Evolutionary conservation across 2,329 filamentous ascomycete species (phyloP).

Genomic region (Aspergillus jensenii): DNA sequence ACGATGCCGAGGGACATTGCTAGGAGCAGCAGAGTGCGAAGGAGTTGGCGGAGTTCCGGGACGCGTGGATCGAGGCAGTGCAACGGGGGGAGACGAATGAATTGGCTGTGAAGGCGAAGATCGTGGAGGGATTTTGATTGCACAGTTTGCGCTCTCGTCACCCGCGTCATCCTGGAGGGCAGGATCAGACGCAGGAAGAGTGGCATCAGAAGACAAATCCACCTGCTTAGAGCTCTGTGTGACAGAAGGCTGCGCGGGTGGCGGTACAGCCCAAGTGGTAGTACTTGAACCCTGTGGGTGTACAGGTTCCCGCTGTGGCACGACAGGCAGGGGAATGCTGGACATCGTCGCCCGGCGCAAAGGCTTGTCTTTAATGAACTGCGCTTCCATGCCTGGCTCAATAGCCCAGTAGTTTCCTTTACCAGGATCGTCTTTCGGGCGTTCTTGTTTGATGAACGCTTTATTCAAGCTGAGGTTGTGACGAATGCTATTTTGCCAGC

Average conservation of each 20-base stretch:
- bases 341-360: slow-evolving; percentile 47
- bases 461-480: slow-evolving; percentile 98
- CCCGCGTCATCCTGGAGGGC: slow-evolving; percentile 55
- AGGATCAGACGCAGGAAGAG: slow-evolving; percentile 69
- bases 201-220: slow-evolving; percentile 75
- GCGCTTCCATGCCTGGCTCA: slow-evolving; percentile 80
- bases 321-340: slow-evolving; percentile 41
- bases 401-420: slow-evolving; percentile 99
- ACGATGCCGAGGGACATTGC: slow-evolving; percentile 63
- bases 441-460: slow-evolving; percentile 91
- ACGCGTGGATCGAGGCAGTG: slow-evolving; percentile 55
- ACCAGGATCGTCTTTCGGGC: slow-evolving; percentile 93
- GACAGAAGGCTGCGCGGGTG: slow-evolving; percentile 22
- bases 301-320: slow-evolving; percentile 29
- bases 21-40: slow-evolving; percentile 59
- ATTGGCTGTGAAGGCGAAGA: slow-evolving; percentile 59
- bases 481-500: slow-evolving; percentile 99
- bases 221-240: slow-evolving; percentile 29
- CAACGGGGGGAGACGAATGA: slow-evolving; percentile 86
- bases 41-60: slow-evolving; percentile 74
- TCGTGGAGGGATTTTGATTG: slow-evolving; percentile 29
- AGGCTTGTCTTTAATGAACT: slow-evolving; percentile 87
- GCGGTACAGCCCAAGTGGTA: slow-evolving; percentile 36
- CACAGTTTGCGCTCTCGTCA: slow-evolving; percentile 40
- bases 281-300: slow-evolving; percentile 33